phyloP scores from a whole-genome alignment of 441 rosid species.

The Erysimum cheiri region DNA sequence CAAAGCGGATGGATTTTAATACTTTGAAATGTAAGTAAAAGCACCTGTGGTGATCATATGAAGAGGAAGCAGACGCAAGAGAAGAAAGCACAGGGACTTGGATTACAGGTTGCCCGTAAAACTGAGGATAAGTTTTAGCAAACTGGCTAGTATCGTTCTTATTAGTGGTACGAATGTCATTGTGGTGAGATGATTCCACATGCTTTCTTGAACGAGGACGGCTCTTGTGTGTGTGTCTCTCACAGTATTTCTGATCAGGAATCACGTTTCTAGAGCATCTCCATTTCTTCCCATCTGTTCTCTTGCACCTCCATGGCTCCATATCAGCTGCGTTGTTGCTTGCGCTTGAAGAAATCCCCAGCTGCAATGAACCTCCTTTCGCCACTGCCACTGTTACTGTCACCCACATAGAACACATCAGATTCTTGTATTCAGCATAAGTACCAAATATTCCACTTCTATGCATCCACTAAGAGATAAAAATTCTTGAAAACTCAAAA shows the following conservation, averaged over 20 bases:
- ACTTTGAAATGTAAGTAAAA: conserved; percentile 22
- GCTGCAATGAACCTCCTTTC: conserved; percentile 43
- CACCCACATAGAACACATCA: conserved; percentile 31
- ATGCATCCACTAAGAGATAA: conserved; percentile 10
- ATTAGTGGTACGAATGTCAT: conserved; percentile 45
- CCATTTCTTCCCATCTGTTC: conserved; percentile 84
- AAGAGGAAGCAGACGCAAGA: conserved; percentile 42
- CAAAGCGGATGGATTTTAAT: neutral
- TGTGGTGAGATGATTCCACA: conserved; percentile 65
- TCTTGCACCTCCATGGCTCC: conserved; percentile 71
- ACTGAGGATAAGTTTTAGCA: conserved; percentile 41
- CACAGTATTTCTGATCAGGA: conserved; percentile 73
- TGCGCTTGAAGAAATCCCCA: conserved; percentile 45
- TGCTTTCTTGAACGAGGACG: conserved; percentile 89
- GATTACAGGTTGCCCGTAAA: conserved; percentile 43
- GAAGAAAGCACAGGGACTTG: conserved; percentile 42
- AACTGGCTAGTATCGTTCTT: conserved; percentile 22
- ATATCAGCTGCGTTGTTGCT: conserved; percentile 49
- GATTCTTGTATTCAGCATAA: conserved; percentile 14
- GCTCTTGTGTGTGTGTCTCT: conserved; percentile 67
- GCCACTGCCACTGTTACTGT: conserved; percentile 28
- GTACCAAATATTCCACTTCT: conserved; percentile 3
- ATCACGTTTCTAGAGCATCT: conserved; percentile 71
- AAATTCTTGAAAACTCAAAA: neutral
- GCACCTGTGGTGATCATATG: conserved; percentile 64